Evolutionary conservation across 73 alveolate genomes (phyloP), one percentile per base, ranked within the genome.

Genomic region (Effrenium voratum): DNA sequence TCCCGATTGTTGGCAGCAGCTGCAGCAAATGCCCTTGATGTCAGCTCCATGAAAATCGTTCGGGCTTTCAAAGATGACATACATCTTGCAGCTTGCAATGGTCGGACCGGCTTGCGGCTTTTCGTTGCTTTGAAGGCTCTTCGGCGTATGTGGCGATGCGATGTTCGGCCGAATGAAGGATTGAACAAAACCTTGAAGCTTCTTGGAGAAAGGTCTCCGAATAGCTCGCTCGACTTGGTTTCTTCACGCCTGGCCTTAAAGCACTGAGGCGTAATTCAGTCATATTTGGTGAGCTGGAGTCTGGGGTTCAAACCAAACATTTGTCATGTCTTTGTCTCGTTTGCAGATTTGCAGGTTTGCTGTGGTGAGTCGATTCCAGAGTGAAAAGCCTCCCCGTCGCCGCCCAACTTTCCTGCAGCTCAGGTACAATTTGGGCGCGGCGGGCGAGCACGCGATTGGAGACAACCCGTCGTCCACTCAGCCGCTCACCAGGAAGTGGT

Each of bases 21-120:
- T 44, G 13, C 66, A 1, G 22, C 12, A 3, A 28, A 28, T 12
- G 5, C 43, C 5, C 43, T 82, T 73, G 93, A 82, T 43, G 8
- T 46, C 76, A 82, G 47, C 93, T 47, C 41, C 49, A 32, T 26
- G 70, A 82, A 82, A 34, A 82, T 82, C 36, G 52, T 82, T 30
- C 45, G 47, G 40, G 75, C 93, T 3, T 82, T 82, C 75, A n/a
- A 16, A n/a, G 2, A 3, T 34, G 93, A 82, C 5, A 36, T 82
- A 10, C 10, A 1, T 1, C 12, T 38, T 28, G 93, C 93, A 6
- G 50, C 49, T 22, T 3, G 30, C 24, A 82, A 43, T n/a, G 93
- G 93, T 12, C 36, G 47, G 34, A 6, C 47, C 32, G 93, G 86
- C 28, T 5, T 82, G 5, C 5, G 24, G 5, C 4, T 82, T 24